These are phyloP conservation scores for Beauveria pseudobassiana DNA, from an alignment of 2,329 filamentous ascomycete genomes.

Conservation along the genomic window DNA sequence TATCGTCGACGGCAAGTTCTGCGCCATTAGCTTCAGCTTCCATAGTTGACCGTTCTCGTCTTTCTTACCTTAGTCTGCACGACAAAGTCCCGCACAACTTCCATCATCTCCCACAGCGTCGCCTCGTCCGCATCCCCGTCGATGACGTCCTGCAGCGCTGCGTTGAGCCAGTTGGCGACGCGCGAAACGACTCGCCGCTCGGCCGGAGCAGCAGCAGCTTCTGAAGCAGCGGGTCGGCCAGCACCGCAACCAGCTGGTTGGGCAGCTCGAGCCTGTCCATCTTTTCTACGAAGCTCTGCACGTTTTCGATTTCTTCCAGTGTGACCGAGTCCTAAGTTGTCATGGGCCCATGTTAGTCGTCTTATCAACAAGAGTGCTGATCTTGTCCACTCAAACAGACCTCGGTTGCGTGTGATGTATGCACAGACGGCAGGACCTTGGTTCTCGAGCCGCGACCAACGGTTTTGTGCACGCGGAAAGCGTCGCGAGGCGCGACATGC, in stretches of 20 bases:
- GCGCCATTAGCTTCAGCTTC: constrained; percentile 2
- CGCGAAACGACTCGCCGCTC: constrained; percentile 41
- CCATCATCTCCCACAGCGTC: constrained; percentile 46
- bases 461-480: constrained; percentile 57
- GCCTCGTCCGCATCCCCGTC: constrained; percentile 42
- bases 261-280: constrained; percentile 75
- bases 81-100: constrained; percentile 49
- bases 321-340: constrained; percentile 48
- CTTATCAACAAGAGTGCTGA: neutral
- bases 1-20: constrained; percentile 41
- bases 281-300: constrained; percentile 60
- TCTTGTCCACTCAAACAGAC: constrained; percentile 27
- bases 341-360: constrained; percentile 6
- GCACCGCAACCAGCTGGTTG: constrained; percentile 70
- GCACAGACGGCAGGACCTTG: constrained; percentile 56
- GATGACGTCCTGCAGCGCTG: constrained; percentile 48
- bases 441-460: constrained; percentile 21
- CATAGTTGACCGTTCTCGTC: too few species aligned
- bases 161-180: constrained; percentile 52
- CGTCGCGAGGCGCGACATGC: constrained; percentile 28
- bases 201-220: constrained; percentile 64
- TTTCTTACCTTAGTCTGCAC: constrained; percentile 43
- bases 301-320: constrained; percentile 71
- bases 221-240: constrained; percentile 70
- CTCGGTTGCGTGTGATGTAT: constrained; percentile 67